Evolutionary conservation across 495 filamentous ascomycete genomes (phyloP), one percentile per base, ranked within the genome.

Genomic region (Glonium stellatum): DNA sequence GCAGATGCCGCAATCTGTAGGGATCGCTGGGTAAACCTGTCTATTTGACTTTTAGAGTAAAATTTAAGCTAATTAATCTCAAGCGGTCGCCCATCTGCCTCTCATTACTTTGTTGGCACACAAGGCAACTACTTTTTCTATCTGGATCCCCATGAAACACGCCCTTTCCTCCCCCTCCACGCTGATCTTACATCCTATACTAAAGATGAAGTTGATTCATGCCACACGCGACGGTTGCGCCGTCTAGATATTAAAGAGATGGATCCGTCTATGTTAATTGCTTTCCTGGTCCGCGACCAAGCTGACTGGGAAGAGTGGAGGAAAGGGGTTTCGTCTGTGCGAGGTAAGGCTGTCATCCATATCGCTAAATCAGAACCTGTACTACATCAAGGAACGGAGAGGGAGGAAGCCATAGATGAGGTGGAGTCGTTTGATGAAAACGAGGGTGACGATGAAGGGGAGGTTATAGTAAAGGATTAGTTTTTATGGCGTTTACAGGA

Each of bases 191-290:
- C 74, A 15, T 68, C 80, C 15, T 90, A 89, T 67, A 84, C 83
- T 0, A 53, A 72, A 34, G 87, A 88, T 59, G 91, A 97, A 37
- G 62, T 95, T 12, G 84, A 87, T 65, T 86, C 84, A 1, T 97
- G 90, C 69, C 92, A 99, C 71, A 97, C 91, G 2, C 81, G 87
- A 49, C 83, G 95, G 36, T 67, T 97, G 19, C 83, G 93, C 34
- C 79, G 89, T 46, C 77, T 99, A 27, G 86, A 91, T 58, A 79
- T 97, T 36, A 82, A 84, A 58, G 93, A 97, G 58, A 92, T 97
- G 90, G 95, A 99, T 67, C 95, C 95, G 8, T 96, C 92, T 71
- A 99, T 99, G 95, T 76, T 99, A 31, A 88, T 99, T 56, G 95
- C 87, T n/a, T 97, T 99, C 66, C 76, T 99, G 5, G 91, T 99